These are phyloP conservation scores for Brettanomyces bruxellensis DNA, from an alignment of 805 yeast genomes.

Conservation along the genomic window DNA sequence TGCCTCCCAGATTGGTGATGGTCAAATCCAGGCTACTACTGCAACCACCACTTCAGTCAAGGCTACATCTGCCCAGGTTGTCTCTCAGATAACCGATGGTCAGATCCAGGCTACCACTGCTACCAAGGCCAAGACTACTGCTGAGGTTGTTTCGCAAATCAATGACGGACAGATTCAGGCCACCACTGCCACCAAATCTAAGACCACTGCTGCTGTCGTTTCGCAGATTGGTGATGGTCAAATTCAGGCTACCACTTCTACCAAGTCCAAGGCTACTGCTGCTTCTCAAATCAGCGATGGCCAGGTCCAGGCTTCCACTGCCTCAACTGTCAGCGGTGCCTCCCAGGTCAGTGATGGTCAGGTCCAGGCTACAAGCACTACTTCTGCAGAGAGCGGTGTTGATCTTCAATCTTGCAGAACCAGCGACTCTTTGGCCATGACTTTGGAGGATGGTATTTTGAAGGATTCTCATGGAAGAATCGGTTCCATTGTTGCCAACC, in stretches of 20 bases:
- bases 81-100: slow-evolving; percentile 23
- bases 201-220: slow-evolving; percentile 29
- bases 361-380: slow-evolving; percentile 29
- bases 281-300: slow-evolving; percentile 56
- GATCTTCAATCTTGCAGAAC: slow-evolving; percentile 26
- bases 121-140: slow-evolving; percentile 14
- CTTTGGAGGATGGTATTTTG: slow-evolving; percentile 32
- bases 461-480: slow-evolving; percentile 42
- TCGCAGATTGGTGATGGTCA: slow-evolving; percentile 33
- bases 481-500: slow-evolving; percentile 53
- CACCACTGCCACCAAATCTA: slow-evolving; percentile 25
- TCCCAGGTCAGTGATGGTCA: slow-evolving; percentile 30
- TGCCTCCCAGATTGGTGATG: slow-evolving; percentile 37
- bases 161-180: slow-evolving; percentile 36
- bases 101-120: slow-evolving; percentile 26
- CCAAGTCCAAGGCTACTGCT: slow-evolving; percentile 19
- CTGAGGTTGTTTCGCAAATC: slow-evolving; percentile 32
- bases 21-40: slow-evolving; percentile 9
- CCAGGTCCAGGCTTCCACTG: slow-evolving; percentile 46
- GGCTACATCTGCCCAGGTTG: slow-evolving; percentile 20
- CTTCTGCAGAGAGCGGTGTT: slow-evolving; percentile 20
- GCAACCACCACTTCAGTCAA: slow-evolving; percentile 28
- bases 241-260: slow-evolving; percentile 28
- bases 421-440: slow-evolving; percentile 32
- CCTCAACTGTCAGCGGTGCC: slow-evolving; percentile 29